A percentile compares a stretch with the other conserved stretches of the same genome.
Evolutionary conservation across 2,329 filamentous ascomycete species (phyloP).

Genomic region (Colletotrichum filicis): DNA sequence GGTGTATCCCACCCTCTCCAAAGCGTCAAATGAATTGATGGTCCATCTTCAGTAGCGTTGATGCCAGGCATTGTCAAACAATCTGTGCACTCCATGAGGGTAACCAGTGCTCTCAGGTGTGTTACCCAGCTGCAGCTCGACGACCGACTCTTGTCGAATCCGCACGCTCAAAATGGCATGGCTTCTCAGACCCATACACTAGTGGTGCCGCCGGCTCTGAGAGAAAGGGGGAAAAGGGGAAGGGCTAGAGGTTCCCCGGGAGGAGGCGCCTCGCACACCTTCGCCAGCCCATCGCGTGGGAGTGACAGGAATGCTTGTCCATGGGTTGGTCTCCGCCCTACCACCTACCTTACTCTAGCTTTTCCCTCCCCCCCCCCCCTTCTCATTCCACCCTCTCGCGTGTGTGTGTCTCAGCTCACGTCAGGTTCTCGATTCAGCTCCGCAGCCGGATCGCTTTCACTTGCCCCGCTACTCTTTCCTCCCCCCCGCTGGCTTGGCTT

Average conservation of each 20-base stretch:
- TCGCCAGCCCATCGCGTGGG: conserved; percentile 6
- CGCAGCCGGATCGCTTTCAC: conserved; percentile 11
- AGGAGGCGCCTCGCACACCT: not conserved
- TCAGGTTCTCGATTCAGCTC: conserved; percentile 15
- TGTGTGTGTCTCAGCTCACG: conserved; percentile 30
- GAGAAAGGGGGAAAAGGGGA: conserved; percentile 1
- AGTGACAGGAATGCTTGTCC: not conserved
- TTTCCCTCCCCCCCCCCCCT: not conserved
- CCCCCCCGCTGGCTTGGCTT: not conserved
- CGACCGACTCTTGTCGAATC: conserved; percentile 8
- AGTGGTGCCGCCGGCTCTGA: conserved; percentile 12
- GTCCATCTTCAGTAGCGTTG: not conserved
- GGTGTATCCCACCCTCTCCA: not conserved
- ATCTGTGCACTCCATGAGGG: not conserved
- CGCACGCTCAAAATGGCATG: conserved; percentile 9
- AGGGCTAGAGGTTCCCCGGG: not conserved
- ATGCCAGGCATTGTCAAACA: conserved; percentile 2
- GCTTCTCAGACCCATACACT: conserved; percentile 10
- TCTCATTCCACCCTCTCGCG: conserved; percentile 7
- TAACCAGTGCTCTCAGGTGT: not conserved
- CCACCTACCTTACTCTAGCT: not conserved
- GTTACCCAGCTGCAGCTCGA: not conserved
- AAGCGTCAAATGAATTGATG: not conserved
- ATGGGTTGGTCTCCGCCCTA: not conserved
- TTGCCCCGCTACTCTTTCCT: not conserved